phyloP scores from a whole-genome alignment of 1,284 basidiomycete species.

The Irpex sp. region DNA sequence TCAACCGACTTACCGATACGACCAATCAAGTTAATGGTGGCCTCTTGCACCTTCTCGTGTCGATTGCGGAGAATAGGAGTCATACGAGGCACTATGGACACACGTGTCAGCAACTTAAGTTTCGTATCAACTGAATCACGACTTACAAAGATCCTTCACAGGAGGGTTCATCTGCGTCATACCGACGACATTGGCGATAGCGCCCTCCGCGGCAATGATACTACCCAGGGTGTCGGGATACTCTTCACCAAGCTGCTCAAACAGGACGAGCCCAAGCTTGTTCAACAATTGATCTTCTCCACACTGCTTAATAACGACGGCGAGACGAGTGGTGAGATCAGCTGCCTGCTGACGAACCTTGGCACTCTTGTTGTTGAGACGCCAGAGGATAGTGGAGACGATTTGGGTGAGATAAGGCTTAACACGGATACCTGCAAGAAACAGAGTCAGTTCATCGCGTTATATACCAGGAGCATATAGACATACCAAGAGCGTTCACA shows the following conservation, averaged over 20 bases:
- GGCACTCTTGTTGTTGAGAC: conserved; percentile 98
- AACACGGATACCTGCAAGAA: conserved; percentile 77
- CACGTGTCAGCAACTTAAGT: conserved; percentile 7
- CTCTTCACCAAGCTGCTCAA: conserved; percentile 99
- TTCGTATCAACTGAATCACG: not conserved
- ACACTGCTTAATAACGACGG: conserved; percentile 98
- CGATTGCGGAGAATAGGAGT: conserved; percentile 98
- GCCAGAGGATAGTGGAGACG: conserved; percentile 99
- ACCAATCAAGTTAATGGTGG: conserved; percentile 98
- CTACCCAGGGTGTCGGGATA: conserved; percentile 98
- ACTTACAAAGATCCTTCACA: conserved; percentile 93
- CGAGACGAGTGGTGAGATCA: conserved; percentile 90
- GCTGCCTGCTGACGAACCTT: conserved; percentile 99
- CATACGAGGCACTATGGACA: conserved; percentile 86
- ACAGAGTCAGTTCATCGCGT: not conserved
- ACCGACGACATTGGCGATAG: conserved; percentile 98
- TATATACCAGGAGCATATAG: not conserved
- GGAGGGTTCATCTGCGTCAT: conserved; percentile 99
- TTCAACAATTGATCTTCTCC: conserved; percentile 94
- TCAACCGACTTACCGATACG: conserved; percentile 71
- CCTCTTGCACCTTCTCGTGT: conserved; percentile 99
- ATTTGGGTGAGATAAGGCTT: conserved; percentile 99
- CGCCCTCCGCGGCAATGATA: conserved; percentile 97
- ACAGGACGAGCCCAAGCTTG: conserved; percentile 95
- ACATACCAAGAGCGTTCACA: conserved; percentile 80